Conservation (phyloP, 345 rosid genomes). For the Laguncularia racemosa region DNA sequence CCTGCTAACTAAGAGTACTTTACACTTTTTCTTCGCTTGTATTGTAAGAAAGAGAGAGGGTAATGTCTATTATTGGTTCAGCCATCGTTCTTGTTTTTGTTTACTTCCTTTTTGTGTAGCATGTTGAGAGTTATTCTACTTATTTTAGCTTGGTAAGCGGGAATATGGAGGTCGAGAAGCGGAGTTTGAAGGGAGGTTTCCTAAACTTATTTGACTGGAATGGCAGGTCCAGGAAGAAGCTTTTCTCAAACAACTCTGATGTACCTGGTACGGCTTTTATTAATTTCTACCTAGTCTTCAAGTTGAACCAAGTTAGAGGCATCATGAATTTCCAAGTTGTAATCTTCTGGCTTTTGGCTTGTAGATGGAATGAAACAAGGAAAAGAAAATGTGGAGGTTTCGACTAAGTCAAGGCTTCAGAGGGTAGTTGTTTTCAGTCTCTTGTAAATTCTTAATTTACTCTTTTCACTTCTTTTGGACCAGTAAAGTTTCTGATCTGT, state of each 20-base stretch:
- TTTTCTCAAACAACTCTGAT: slow-evolving; percentile 39
- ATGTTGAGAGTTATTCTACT: background rate
- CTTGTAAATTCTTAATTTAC: slow-evolving; percentile 9
- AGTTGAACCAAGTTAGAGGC: background rate
- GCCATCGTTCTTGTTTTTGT: background rate
- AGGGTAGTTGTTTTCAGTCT: too few relatives aligned
- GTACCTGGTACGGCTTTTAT: slow-evolving; percentile 28
- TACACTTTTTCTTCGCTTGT: too few relatives aligned
- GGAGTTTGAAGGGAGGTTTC: slow-evolving; percentile 63
- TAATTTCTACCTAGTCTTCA: background rate
- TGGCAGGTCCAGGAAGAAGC: slow-evolving; percentile 78
- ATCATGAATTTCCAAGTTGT: background rate
- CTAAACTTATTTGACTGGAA: slow-evolving; percentile 80
- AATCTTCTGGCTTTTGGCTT: slow-evolving; percentile 5
- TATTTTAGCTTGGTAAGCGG: slow-evolving; percentile 9
- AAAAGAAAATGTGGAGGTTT: slow-evolving; percentile 28
- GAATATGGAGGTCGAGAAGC: slow-evolving; percentile 61
- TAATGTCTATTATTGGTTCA: too few relatives aligned
- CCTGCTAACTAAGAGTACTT: too few relatives aligned
- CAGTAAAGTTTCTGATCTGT: background rate
- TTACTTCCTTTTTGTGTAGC: background rate
- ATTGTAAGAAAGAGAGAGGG: too few relatives aligned
- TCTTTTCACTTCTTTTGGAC: slow-evolving; percentile 1
- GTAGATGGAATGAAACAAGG: slow-evolving; percentile 38
- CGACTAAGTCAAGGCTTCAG: slow-evolving; percentile 21